Percentiles rank a stretch among this genome's conserved stretches.
Evolutionary conservation across 2,329 filamentous ascomycete genomes (phyloP).

Genomic region (Keithomyces neogunnii): DNA sequence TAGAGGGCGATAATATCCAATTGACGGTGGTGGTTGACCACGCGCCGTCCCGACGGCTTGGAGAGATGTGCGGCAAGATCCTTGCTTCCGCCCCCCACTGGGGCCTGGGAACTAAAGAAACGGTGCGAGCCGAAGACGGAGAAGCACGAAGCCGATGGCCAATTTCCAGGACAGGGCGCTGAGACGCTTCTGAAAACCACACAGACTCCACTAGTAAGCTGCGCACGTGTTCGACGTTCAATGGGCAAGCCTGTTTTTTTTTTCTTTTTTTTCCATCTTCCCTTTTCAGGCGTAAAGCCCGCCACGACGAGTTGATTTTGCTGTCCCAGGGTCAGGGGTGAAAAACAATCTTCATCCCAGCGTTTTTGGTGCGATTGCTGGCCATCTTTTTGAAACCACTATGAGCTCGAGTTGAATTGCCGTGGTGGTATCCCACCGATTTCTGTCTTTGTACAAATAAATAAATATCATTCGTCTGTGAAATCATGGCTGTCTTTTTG

Average conservation of each 20-base stretch:
- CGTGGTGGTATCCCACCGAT: slow-evolving; percentile 7
- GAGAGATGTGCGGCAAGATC: slow-evolving; percentile 13
- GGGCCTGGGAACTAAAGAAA: slow-evolving; percentile 18
- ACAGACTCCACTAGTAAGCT: slow-evolving; percentile 13
- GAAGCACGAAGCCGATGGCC: slow-evolving; percentile 2
- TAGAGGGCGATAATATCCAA: background rate
- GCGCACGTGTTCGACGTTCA: slow-evolving; percentile 27
- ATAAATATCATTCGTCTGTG: slow-evolving; percentile 21
- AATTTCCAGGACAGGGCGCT: slow-evolving; percentile 1
- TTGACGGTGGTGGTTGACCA: background rate
- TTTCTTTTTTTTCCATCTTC: no score
- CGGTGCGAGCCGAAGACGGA: slow-evolving; percentile 29
- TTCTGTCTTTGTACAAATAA: slow-evolving; percentile 11
- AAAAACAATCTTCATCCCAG: background rate
- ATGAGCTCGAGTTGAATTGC: no score
- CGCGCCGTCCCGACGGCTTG: slow-evolving; percentile 11
- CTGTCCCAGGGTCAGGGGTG: background rate
- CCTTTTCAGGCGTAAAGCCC: background rate
- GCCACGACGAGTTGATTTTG: background rate
- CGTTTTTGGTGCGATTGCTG: background rate
- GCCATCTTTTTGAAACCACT: background rate
- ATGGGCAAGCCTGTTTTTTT: slow-evolving; percentile 13
- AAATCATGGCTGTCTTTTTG: slow-evolving; percentile 11
- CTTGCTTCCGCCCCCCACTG: slow-evolving; percentile 14
- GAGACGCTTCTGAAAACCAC: background rate